phyloP scores from a whole-genome alignment of 2,329 filamentous ascomycete species.

The Metarhizium guizhouense region DNA sequence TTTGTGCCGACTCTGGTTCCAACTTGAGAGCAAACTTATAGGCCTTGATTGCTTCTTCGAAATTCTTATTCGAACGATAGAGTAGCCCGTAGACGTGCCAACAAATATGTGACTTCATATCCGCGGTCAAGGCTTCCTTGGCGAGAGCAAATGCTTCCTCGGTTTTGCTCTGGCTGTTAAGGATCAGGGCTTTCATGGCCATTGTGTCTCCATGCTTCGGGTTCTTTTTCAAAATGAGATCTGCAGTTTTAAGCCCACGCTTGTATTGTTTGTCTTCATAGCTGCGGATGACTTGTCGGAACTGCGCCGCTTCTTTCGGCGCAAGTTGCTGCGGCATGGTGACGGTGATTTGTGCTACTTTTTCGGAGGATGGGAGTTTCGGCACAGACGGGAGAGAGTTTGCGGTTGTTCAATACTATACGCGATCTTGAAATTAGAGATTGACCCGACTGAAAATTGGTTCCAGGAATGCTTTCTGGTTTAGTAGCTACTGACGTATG shows the following conservation, averaged over 20 bases:
- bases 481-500: background rate
- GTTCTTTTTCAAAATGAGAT: constrained; percentile 91
- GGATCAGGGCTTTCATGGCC: constrained; percentile 97
- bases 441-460: background rate
- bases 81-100: constrained; percentile 98
- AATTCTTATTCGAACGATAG: constrained; percentile 92
- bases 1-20: constrained; percentile 90
- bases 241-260: constrained; percentile 82
- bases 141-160: constrained; percentile 91
- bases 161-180: constrained; percentile 84
- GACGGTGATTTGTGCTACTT: background rate
- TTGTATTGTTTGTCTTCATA: constrained; percentile 99
- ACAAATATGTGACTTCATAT: constrained; percentile 99
- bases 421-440: background rate
- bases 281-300: constrained; percentile 86
- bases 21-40: constrained; percentile 92
- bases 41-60: constrained; percentile 97
- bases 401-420: background rate
- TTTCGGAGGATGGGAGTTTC: background rate
- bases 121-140: constrained; percentile 84
- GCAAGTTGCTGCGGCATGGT: constrained; percentile 64
- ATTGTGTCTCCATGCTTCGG: constrained; percentile 96
- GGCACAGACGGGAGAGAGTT: background rate
- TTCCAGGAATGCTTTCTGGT: background rate
- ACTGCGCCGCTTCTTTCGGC: constrained; percentile 88